Evolutionary conservation across 495 filamentous ascomycete species (phyloP), one percentile per base, ranked within the genome.

Genomic region (Podospora tetraspora): DNA sequence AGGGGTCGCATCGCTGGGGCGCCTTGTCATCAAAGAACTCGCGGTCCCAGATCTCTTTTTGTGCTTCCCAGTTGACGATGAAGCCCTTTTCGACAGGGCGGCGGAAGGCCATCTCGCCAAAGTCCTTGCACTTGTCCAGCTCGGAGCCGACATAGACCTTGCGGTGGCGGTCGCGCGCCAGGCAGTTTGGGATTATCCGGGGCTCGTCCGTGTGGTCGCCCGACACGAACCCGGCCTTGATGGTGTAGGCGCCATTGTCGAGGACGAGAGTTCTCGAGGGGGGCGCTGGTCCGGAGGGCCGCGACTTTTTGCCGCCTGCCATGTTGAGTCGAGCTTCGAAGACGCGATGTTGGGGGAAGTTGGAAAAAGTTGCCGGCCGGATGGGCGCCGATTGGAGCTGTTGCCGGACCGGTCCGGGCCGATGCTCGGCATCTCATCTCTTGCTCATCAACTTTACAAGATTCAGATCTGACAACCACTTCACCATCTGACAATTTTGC

Each of bases 11-110:
- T 25, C 75, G 74, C 67, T 88, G 84, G 58, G 82, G 84, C 34
- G 88, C 89, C 69, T 88, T 90, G 58, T 89, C 84, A 70, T 92
- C 89, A 71, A 97, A 88, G 77, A 98, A 96, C 32, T 91, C 87
- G 71, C 88, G 87, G 72, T 97, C 93, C 95, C 95, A 99, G 11
- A 99, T 93, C 71, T 95, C 94, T 77, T 91, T 93, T 82, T 99
- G 88, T 0, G 89, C 90, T 76, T 98, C 96, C 95, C 95, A 99
- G 73, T 96, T 98, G 61, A 97, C 92, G 52, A 97, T 83, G 75
- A 91, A 97, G 30, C 95, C 95, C 78, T 95, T 97, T 80, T 99
- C 95, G 23, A 98, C 91, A 0, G 95, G 95, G 13, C 95, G 86
- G 43, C 93, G 87, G 72, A 97, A 97, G 16, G 84, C 84, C 68